Percentiles rank a stretch among this genome's conserved stretches.
These are phyloP conservation scores for Ustilago crameri DNA, from an alignment of 1,284 basidiomycete species.

Conservation along the genomic window DNA sequence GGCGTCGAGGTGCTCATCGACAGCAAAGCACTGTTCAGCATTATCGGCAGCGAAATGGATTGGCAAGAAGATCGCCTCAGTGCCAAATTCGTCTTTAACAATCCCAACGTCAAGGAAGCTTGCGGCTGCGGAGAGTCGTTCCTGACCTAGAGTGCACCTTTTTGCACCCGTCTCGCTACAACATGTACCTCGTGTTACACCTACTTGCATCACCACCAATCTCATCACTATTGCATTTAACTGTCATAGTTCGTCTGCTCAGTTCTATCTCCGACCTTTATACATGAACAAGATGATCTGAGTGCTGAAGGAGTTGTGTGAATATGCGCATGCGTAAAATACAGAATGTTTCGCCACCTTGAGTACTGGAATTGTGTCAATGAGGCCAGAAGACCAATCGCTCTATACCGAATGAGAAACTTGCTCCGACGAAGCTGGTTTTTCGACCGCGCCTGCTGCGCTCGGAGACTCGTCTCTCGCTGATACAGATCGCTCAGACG, in stretches of 20 bases:
- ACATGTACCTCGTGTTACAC: too few relatives aligned
- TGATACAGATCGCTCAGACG: too few relatives aligned
- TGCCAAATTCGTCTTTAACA: slow-evolving; percentile 91
- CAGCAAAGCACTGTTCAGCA: slow-evolving; percentile 95
- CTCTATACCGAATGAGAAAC: not conserved
- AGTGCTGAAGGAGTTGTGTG: slow-evolving; percentile 6
- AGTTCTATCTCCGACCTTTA: too few relatives aligned
- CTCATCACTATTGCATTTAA: too few relatives aligned
- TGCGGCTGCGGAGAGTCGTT: slow-evolving; percentile 90
- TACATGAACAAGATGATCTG: too few relatives aligned
- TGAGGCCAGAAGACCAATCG: too few relatives aligned
- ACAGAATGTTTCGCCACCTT: slow-evolving; percentile 8
- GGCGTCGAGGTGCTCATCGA: slow-evolving; percentile 90
- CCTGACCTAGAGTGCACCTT: slow-evolving; percentile 65
- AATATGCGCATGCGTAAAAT: slow-evolving; percentile 8
- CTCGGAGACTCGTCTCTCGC: too few relatives aligned
- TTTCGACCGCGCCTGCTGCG: too few relatives aligned
- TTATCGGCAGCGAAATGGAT: slow-evolving; percentile 99
- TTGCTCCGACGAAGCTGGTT: not conserved
- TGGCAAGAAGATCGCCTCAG: slow-evolving; percentile 79
- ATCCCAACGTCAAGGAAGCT: slow-evolving; percentile 77
- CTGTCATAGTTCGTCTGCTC: too few relatives aligned
- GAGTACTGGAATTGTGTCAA: too few relatives aligned
- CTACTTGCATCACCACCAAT: too few relatives aligned
- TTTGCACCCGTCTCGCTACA: not conserved